These are phyloP conservation scores for Mycena galericulata DNA, from an alignment of 768 basidiomycete genomes.

Conservation along the genomic window DNA sequence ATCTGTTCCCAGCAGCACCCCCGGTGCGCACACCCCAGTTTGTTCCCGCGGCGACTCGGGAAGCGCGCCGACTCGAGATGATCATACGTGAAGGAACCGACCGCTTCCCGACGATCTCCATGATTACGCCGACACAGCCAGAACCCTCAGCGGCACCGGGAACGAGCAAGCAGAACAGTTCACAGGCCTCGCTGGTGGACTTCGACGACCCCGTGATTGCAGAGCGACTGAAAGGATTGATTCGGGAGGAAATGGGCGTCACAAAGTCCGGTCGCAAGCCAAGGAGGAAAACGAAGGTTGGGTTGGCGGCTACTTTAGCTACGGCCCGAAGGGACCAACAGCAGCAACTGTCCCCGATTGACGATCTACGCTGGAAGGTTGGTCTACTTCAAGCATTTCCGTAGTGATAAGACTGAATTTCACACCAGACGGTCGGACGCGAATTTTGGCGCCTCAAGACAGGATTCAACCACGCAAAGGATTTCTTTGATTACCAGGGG, in stretches of 20 bases:
- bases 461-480: neutral
- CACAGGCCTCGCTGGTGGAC: neutral
- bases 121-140: neutral
- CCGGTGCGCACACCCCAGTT: neutral
- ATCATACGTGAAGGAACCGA: neutral
- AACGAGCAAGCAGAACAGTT: neutral
- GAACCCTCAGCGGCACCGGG: neutral
- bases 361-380: neutral
- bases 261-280: neutral
- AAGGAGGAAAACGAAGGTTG: neutral
- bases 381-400: neutral
- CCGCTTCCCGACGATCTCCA: neutral
- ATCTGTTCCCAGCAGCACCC: neutral
- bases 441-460: neutral
- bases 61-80: neutral
- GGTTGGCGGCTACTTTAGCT: neutral
- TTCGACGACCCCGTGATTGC: neutral
- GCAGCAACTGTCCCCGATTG: neutral
- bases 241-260: neutral
- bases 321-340: neutral
- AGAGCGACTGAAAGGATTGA: neutral
- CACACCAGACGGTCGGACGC: neutral
- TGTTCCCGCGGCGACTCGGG: neutral
- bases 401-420: neutral
- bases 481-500: neutral